Percentiles rank a stretch among this genome's conserved stretches.
Evolutionary conservation across 805 yeast genomes (phyloP).

Genomic region (Wickerhamiella parazyma): DNA sequence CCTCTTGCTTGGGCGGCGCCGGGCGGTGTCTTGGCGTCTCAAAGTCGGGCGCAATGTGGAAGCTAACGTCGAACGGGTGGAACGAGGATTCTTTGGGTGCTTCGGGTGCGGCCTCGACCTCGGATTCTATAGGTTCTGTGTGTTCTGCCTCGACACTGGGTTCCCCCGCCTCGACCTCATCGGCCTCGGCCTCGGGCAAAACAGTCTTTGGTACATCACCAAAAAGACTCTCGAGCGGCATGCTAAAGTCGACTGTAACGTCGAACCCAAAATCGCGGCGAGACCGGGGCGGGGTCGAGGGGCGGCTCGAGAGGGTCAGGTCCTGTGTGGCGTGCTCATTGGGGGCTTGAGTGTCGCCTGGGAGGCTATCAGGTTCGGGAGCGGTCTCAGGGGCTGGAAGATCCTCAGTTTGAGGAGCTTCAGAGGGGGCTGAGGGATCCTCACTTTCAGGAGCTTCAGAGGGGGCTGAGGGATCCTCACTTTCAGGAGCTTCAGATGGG

Average conservation of each 20-base stretch:
- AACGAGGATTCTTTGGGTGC: background rate
- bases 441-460: too few species aligned
- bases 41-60: conserved; percentile 6
- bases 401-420: too few species aligned
- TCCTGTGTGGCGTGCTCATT: background rate
- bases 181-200: too few species aligned
- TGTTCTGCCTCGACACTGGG: too few species aligned
- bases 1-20: background rate
- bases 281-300: background rate
- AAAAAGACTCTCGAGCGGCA: background rate
- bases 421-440: too few species aligned
- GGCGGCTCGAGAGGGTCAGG: background rate
- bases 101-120: background rate
- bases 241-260: conserved; percentile 4
- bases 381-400: too few species aligned
- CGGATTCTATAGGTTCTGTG: background rate
- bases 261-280: conserved; percentile 5
- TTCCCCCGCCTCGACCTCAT: too few species aligned
- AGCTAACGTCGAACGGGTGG: conserved; percentile 6
- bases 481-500: too few species aligned
- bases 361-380: too few species aligned
- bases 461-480: too few species aligned
- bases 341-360: too few species aligned
- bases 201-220: too few species aligned
- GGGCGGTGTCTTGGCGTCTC: background rate